Conservation (phyloP, 257 asterid genomes). For the Scutellaria minor region DNA sequence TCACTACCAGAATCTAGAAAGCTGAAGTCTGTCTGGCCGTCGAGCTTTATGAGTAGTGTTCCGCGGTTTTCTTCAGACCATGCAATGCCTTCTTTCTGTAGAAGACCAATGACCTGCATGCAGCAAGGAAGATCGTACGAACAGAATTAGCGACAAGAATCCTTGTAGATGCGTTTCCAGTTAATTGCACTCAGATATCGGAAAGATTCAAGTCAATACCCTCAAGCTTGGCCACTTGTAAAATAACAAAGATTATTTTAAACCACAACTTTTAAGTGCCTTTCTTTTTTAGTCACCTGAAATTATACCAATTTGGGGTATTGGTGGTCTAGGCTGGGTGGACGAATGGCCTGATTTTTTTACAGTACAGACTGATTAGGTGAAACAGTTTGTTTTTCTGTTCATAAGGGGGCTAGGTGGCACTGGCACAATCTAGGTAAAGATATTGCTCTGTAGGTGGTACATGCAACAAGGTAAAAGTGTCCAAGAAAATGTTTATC, state of each 20-base stretch:
- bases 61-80: conserved; percentile 89
- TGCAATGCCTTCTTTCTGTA: conserved; percentile 66
- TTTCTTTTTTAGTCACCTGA: too few species aligned
- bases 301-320: too few species aligned
- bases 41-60: conserved; percentile 71
- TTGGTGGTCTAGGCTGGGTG: too few species aligned
- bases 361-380: too few species aligned
- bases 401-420: neutral
- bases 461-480: neutral
- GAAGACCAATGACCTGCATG: conserved; percentile 67
- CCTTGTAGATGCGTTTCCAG: conserved; percentile 7
- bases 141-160: neutral
- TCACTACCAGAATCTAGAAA: conserved; percentile 70
- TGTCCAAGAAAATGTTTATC: neutral
- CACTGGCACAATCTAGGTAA: neutral
- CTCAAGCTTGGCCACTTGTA: neutral
- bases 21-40: conserved; percentile 66
- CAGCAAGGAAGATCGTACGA: conserved; percentile 17
- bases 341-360: too few species aligned
- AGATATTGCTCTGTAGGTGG: neutral
- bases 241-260: too few species aligned
- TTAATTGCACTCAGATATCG: neutral
- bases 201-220: neutral
- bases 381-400: too few species aligned
- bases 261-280: too few species aligned